Evolutionary conservation across 768 basidiomycete species (phyloP).

Genomic region (Tubosaeta brunneosetosa): DNA sequence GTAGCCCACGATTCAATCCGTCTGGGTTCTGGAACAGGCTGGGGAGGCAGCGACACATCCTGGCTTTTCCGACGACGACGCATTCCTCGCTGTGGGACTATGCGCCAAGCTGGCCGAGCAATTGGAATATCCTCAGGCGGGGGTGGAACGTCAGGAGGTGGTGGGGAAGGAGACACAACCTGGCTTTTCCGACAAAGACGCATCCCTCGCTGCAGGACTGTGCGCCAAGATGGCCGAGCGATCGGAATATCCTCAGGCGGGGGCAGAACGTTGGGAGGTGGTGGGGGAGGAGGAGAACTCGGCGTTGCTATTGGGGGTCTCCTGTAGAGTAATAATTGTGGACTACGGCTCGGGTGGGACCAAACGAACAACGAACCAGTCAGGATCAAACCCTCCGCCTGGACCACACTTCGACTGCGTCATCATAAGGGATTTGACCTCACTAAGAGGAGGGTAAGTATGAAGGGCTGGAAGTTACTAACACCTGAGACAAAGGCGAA

Average conservation of each 20-base stretch:
- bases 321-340: slow-evolving; percentile 29
- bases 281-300: slow-evolving; percentile 41
- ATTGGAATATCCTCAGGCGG: slow-evolving; percentile 41
- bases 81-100: slow-evolving; percentile 35
- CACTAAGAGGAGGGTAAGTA: slow-evolving; percentile 38
- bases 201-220: slow-evolving; percentile 34
- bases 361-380: slow-evolving; percentile 49
- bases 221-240: slow-evolving; percentile 60
- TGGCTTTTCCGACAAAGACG: slow-evolving; percentile 43
- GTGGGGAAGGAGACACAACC: slow-evolving; percentile 33
- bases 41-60: slow-evolving; percentile 33
- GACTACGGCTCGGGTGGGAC: background rate
- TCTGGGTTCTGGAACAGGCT: slow-evolving; percentile 38
- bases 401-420: slow-evolving; percentile 74
- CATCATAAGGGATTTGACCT: slow-evolving; percentile 66
- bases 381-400: slow-evolving; percentile 81
- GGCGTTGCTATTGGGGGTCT: slow-evolving; percentile 36
- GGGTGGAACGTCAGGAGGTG: slow-evolving; percentile 35
- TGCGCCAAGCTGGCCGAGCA: slow-evolving; percentile 60
- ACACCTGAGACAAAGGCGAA: too few relatives aligned
- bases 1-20: slow-evolving; percentile 52
- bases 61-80: slow-evolving; percentile 43
- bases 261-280: slow-evolving; percentile 40
- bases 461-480: background rate
- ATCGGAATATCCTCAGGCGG: slow-evolving; percentile 41